Conservation (phyloP, 495 filamentous ascomycete species). For the Polyplosphaeria fusca region DNA sequence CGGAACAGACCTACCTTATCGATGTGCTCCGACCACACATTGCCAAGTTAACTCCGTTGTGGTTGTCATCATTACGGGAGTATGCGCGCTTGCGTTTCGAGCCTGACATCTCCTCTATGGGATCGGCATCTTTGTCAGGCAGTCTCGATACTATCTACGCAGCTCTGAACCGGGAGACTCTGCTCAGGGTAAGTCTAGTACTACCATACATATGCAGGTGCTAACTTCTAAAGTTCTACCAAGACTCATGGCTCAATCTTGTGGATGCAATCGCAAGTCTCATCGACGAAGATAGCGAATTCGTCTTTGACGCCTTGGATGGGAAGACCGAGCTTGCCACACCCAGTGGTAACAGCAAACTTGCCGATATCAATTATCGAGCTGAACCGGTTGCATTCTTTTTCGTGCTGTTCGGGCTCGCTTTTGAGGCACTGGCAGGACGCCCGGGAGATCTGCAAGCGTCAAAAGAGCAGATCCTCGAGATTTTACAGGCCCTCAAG, state of each 20-base stretch:
- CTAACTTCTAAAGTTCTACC: constrained; percentile 87
- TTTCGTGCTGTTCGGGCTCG: constrained; percentile 95
- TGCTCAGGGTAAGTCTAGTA: constrained; percentile 59
- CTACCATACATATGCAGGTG: constrained; percentile 5
- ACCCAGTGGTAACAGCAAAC: constrained; percentile 37
- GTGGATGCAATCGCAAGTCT: constrained; percentile 97
- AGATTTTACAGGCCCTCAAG: constrained; percentile 86
- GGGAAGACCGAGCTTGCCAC: constrained; percentile 61
- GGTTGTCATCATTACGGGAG: constrained; percentile 88
- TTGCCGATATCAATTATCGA: constrained; percentile 84
- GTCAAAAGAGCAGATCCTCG: constrained; percentile 76
- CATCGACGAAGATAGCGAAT: constrained; percentile 94
- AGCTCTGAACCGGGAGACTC: constrained; percentile 87
- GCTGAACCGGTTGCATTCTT: constrained; percentile 99
- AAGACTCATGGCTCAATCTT: constrained; percentile 93
- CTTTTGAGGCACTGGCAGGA: constrained; percentile 88
- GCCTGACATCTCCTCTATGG: constrained; percentile 90
- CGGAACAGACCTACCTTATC: constrained; percentile 83
- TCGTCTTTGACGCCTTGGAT: constrained; percentile 94
- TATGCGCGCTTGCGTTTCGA: constrained; percentile 93
- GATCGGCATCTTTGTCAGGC: constrained; percentile 66
- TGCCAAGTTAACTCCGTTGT: constrained; percentile 80
- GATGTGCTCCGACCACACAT: constrained; percentile 90
- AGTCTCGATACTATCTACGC: constrained; percentile 89
- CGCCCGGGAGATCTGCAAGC: constrained; percentile 69